Base-by-base conservation (phyloP, 2,329 filamentous ascomycete species). In the Elsinoe arachidis region DNA sequence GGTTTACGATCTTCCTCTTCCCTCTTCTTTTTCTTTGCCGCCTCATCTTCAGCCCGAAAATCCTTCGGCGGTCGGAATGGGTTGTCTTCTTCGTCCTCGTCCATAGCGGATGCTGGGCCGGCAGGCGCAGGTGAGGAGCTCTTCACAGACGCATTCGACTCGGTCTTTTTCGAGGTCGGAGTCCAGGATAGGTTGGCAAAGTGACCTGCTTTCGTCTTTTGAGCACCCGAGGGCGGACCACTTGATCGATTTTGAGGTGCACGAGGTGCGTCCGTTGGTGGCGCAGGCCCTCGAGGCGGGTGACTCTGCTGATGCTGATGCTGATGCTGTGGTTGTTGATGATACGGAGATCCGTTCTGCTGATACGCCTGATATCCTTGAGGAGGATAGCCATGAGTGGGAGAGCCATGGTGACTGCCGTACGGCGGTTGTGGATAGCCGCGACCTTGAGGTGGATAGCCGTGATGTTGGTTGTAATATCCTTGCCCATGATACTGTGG, bases 111-210 rank as follows among this genome's bases (percentile, higher is more conserved):
- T 19, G 3, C 57, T 7, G 34, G 61, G 7, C 56, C 21, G 10
- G 62, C 33, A n/a, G 39, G 57, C 41, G 59, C 55, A 12, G 59
- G 53, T 69, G n/a, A 68, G 69, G 5, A 68, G 68, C 54, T 56
- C 19, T 33, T 9, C 59, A 59, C 34, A 61, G 59, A 41, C 54
- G 66, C 39, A 23, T 43, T 47, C 11, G 54, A 56, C n/a, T 56
- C 54, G 19, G 39, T 34, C 30, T 47, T 56, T 33, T 35, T 43
- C 4, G 54, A 46, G 34, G 76, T 76, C 43, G 83, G 78, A 57
- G 81, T 86, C 86, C 88, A 91, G 46, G 89, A 87, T 1, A 84
- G 69, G 71, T 87, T 82, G 71, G 84, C 78, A 75, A 86, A 80
- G 72, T 84, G 74, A 61, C 76, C 74, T 34, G 74, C 77, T 62